These are phyloP conservation scores for Amborella trichopoda DNA, from an alignment of 164 flowering plant species.

Conservation along the genomic window DNA sequence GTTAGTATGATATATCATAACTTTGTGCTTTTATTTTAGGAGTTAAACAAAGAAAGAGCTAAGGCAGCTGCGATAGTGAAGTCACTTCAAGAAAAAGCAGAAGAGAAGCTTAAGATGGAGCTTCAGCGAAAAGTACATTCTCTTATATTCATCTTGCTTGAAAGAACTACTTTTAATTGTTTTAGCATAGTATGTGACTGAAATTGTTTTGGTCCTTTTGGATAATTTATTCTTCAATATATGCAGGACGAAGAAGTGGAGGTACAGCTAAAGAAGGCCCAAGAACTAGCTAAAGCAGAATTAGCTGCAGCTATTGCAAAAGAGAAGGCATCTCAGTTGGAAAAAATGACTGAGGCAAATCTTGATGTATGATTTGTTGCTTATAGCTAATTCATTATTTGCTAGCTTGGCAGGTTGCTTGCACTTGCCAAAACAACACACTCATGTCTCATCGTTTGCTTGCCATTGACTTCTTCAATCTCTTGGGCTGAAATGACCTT, in stretches of 20 bases:
- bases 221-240: neutral
- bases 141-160: neutral
- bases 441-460: too few species aligned
- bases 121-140: slow-evolving; percentile 60
- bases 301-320: slow-evolving; percentile 67
- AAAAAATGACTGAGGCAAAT: slow-evolving; percentile 89
- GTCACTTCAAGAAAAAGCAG: slow-evolving; percentile 71
- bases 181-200: neutral
- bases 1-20: neutral
- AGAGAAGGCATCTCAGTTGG: slow-evolving; percentile 90
- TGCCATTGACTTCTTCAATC: too few species aligned
- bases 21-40: slow-evolving; percentile 27
- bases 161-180: slow-evolving; percentile 1
- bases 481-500: too few species aligned
- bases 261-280: slow-evolving; percentile 37
- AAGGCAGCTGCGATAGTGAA: slow-evolving; percentile 68
- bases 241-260: slow-evolving; percentile 77
- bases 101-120: slow-evolving; percentile 60
- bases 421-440: too few species aligned
- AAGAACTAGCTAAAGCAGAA: slow-evolving; percentile 82
- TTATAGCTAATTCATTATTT: too few species aligned
- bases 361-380: slow-evolving; percentile 48
- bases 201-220: neutral
- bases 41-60: slow-evolving; percentile 63
- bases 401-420: too few species aligned